A percentile compares a stretch with the other conserved stretches of the same genome.
Evolutionary conservation across 192 early-diverging fungal genomes (phyloP).

Genomic region (Linnemannia zychae): DNA sequence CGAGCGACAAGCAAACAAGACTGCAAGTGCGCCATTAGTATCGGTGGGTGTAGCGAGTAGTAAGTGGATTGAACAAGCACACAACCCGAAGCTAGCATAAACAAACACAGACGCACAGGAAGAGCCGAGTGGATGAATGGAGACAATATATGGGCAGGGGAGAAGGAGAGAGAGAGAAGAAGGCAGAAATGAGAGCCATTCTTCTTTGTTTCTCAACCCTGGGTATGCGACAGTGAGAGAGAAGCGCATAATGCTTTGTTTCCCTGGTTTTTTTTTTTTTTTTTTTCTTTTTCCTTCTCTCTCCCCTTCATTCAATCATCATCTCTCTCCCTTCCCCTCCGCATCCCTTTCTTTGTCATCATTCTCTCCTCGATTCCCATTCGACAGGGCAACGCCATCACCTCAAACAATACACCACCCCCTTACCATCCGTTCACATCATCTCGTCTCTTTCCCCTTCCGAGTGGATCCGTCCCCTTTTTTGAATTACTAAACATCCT

Average conservation of each 20-base stretch:
- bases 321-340: neutral
- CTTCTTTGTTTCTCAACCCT: neutral
- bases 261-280: neutral
- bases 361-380: too few relatives aligned
- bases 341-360: constrained; percentile 1
- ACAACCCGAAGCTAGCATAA: neutral
- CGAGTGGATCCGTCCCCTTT: neutral
- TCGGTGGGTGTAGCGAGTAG: too few relatives aligned
- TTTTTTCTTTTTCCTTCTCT: neutral
- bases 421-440: neutral
- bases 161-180: neutral
- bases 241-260: too few relatives aligned
- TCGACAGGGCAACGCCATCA: neutral
- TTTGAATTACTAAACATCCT: neutral
- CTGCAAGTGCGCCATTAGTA: neutral
- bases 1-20: neutral
- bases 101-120: neutral
- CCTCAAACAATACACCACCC: neutral
- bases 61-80: neutral
- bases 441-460: neutral
- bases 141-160: neutral
- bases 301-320: neutral
- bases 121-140: neutral
- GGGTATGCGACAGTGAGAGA: neutral
- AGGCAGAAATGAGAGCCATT: neutral